Evolutionary conservation across 1,284 basidiomycete genomes (phyloP), one percentile per base, ranked within the genome.

Genomic region (Ceratobasidium sp.): DNA sequence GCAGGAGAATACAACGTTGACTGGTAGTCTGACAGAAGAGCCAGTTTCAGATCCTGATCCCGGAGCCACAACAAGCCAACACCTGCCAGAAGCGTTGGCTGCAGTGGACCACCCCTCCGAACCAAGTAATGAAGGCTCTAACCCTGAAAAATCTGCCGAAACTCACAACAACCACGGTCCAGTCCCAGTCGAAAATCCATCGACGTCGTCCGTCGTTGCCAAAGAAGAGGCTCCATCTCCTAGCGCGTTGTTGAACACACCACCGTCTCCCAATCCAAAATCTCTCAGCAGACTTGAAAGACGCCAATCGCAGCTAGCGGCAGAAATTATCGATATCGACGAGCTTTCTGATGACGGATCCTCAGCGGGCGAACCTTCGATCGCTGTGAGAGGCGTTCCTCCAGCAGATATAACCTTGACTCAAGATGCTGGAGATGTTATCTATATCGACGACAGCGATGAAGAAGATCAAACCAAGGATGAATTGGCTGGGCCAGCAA

Each of bases 391-490:
- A 18, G 57, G 12, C 3, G n/a, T 34, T 5, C n/a, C 57, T 41
- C 57, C 39, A 26, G 57, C 30, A n/a, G 53, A 18, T 21, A 16
- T 30, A 57, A 18, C 45, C 30, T 18, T 2, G 3, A 48, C 30
- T 5, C 9, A 26, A 3, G 65, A 57, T 45, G 28, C 53, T 21
- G 62, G 34, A n/a, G 65, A 69, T 32, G 30, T 69, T 14, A 58
- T 69, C 18, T 10, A 69, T 28, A 69, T 69, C 12, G 36, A 67
- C 10, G 46, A 69, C 52, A 69, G 52, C 8, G 65, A 69, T 26
- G 65, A 69, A 39, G 57, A 58, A 26, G 39, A 23, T 30, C 34
- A 58, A 10, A 41, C 14, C 18, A 28, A 41, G 34, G 18, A 16
- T 4, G 32, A 23, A 16, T 14, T n/a, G 26, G 10, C 26, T 21